A percentile compares a stretch with the other conserved stretches of the same genome.
Conservation (phyloP, 2,329 filamentous ascomycete genomes). For the Alternaria novae-zelandiae region DNA sequence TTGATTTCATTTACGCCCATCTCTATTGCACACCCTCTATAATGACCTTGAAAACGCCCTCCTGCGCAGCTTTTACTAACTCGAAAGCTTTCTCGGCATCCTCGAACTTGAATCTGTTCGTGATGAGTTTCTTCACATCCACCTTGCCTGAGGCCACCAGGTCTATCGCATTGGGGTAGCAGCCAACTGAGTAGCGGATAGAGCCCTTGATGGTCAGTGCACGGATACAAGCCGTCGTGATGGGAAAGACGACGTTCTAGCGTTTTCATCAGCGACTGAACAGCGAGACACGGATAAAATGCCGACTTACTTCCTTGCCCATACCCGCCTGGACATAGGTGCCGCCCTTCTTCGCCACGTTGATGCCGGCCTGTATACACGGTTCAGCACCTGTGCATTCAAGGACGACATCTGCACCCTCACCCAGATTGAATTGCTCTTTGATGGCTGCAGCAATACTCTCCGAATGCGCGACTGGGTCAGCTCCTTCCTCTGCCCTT, state of each 20-base stretch:
- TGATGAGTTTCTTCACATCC: constrained; percentile 50
- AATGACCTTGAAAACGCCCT: constrained; percentile 54
- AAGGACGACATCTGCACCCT: constrained; percentile 30
- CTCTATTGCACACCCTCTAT: constrained; percentile 57
- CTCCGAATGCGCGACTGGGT: neutral
- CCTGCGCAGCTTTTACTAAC: constrained; percentile 47
- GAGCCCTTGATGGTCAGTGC: constrained; percentile 59
- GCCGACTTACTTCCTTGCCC: constrained; percentile 39
- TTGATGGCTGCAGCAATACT: neutral
- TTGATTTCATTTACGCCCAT: neutral
- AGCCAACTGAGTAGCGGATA: constrained; percentile 59
- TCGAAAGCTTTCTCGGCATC: constrained; percentile 58
- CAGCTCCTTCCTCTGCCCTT: neutral
- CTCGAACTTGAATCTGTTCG: constrained; percentile 53
- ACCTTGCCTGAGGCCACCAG: constrained; percentile 59
- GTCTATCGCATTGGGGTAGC: constrained; percentile 58
- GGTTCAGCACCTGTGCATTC: constrained; percentile 31
- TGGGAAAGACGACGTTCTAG: neutral
- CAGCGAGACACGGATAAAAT: neutral
- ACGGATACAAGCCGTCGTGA: constrained; percentile 52
- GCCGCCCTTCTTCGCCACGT: constrained; percentile 21
- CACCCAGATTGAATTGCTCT: constrained; percentile 17
- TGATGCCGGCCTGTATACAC: constrained; percentile 26
- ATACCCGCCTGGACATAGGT: constrained; percentile 34
- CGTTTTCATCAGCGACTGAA: neutral